Base-by-base conservation (phyloP, 768 basidiomycete species). In the Trametes maxima region DNA sequence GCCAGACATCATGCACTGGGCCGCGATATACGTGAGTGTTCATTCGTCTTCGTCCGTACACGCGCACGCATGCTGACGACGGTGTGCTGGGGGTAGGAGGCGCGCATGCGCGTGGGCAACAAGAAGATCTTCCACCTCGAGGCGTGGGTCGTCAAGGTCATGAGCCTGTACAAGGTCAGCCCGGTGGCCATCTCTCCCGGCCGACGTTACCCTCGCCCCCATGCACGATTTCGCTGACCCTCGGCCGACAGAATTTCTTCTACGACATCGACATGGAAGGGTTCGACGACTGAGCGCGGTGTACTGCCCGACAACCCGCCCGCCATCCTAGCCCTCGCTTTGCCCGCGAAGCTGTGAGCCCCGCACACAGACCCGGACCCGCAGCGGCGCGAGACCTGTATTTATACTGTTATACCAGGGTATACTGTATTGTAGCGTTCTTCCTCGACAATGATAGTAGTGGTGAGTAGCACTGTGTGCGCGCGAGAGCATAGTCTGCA, bases 101-200 rank as follows among this genome's bases (percentile, higher is more conserved):
- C 91, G 39, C 88, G 97, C n/a, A 92, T 98, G 92, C 85, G 94
- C n/a, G 79, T 88, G 56, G 96, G 96, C 5, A 85, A 85, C 70
- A 92, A 92, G 74, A 90, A 98, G 75, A 98, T 99, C 53, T 98
- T 89, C 74, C 96, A 99, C 70, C 82, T 99, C 44, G 96, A 99
- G 69, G 95, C 96, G 17, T 98, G 94, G 90, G 92, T 95, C 3
- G 91, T 97, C 35, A 97, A 98, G 72, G 85, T 95, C 43, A 98
- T 98, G 96, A 90, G 85, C 69, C 63, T 94, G 59, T 89, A 92
- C 68, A 95, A 95, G 80, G 92, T 91, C 57, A 37, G 70, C 64
- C 19, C 22, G 8, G 28, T 5, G n/a, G n/a, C n/a, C n/a, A n/a
- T n/a, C n/a, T 1, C n/a, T 13, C 0, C 25, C 35, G 13, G 24